Conservation (phyloP, 176 grass and related monocot genomes). For the Oryza rufipogon region DNA sequence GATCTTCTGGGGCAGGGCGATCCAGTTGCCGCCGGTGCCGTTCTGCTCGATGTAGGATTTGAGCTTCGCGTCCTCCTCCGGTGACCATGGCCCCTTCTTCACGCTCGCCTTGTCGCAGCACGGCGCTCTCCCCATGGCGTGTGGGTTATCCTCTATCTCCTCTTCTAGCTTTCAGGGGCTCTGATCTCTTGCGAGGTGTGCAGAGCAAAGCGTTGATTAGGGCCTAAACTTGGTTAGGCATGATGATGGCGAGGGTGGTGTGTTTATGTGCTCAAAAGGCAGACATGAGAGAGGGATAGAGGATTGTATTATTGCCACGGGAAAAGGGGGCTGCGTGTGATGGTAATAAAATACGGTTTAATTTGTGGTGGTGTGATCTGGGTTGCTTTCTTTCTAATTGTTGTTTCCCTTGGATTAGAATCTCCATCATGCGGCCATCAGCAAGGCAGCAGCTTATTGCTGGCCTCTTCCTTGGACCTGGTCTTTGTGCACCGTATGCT, state of each 20-base stretch:
- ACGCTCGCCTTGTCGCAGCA: constrained; percentile 94
- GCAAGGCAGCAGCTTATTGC: neutral
- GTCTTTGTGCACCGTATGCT: constrained; percentile 49
- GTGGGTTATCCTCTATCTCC: neutral
- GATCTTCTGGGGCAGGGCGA: constrained; percentile 89
- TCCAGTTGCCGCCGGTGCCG: constrained; percentile 96
- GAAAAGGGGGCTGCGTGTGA: constrained; percentile 48
- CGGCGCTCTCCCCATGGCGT: constrained; percentile 87
- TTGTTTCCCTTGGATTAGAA: constrained; percentile 93
- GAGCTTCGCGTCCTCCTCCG: constrained; percentile 87
- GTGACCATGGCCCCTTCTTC: constrained; percentile 95
- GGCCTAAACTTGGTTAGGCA: constrained; percentile 57
- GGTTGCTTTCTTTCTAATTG: constrained; percentile 75
- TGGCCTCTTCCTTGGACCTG: constrained; percentile 31
- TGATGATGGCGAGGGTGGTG: constrained; percentile 46
- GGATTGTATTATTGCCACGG: constrained; percentile 54
- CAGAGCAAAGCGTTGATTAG: constrained; percentile 46
- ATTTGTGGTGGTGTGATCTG: constrained; percentile 67
- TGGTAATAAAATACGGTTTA: constrained; percentile 69
- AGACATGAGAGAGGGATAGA: constrained; percentile 39
- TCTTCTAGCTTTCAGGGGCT: constrained; percentile 12
- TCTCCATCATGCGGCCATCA: constrained; percentile 77
- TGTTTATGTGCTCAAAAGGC: constrained; percentile 69
- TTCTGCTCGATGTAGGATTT: constrained; percentile 96
- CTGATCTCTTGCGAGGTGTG: constrained; percentile 29